Conservation (phyloP, 805 yeast genomes). For the Candida yuanshanica region DNA sequence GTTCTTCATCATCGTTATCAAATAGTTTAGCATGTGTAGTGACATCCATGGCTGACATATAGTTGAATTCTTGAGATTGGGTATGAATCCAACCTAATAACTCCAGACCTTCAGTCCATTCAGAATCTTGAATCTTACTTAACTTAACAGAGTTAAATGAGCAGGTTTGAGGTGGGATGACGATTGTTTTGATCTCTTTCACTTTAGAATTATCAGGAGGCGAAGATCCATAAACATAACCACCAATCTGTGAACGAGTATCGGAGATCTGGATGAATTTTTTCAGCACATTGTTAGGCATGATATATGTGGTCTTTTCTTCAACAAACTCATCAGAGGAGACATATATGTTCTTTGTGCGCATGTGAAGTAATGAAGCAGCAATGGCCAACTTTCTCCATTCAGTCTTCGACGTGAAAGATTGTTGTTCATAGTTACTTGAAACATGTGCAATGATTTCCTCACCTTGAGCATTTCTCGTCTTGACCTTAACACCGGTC, state of each 20-base stretch:
- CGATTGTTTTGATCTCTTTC: constrained; percentile 73
- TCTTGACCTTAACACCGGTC: constrained; percentile 64
- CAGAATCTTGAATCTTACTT: constrained; percentile 44
- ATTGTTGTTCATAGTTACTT: constrained; percentile 76
- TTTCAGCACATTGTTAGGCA: constrained; percentile 77
- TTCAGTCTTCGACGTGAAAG: constrained; percentile 78
- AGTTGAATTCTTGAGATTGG: constrained; percentile 57
- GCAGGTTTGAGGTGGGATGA: constrained; percentile 85
- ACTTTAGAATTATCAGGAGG: constrained; percentile 67
- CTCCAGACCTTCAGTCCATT: constrained; percentile 52
- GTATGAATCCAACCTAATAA: constrained; percentile 96
- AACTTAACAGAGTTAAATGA: constrained; percentile 46
- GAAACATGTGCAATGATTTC: constrained; percentile 93
- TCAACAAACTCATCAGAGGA: constrained; percentile 60
- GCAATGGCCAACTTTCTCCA: constrained; percentile 90
- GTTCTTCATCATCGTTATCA: constrained; percentile 28
- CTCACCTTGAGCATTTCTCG: constrained; percentile 92
- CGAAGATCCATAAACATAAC: constrained; percentile 70
- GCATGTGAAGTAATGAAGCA: constrained; percentile 61
- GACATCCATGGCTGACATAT: constrained; percentile 67
- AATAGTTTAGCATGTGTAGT: constrained; percentile 45
- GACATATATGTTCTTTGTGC: constrained; percentile 71
- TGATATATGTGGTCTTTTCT: constrained; percentile 57
- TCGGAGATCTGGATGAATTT: constrained; percentile 80
- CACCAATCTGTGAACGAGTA: constrained; percentile 76